These are phyloP conservation scores for Halteria grandinella DNA, from an alignment of 73 alveolate genomes.

Conservation along the genomic window DNA sequence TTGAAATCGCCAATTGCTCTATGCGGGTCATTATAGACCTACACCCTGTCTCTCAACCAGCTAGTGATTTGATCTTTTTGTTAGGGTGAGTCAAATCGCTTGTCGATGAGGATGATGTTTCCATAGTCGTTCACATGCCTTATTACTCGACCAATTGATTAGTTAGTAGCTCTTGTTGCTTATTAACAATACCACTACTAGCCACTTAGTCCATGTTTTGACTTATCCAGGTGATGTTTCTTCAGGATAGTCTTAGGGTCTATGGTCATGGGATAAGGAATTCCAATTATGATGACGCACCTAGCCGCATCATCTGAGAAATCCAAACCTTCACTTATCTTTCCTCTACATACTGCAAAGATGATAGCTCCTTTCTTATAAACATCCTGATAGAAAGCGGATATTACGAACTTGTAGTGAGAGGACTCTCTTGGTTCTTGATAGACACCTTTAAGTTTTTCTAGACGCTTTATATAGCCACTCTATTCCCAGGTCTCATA, in stretches of 20 bases:
- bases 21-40: background rate
- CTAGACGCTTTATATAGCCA: constrained; percentile 41
- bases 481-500: constrained; percentile 67
- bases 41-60: constrained; percentile 38
- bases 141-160: constrained; percentile 97
- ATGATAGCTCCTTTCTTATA: constrained; percentile 78
- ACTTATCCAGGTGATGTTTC: constrained; percentile 57
- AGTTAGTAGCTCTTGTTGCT: constrained; percentile 89
- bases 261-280: constrained; percentile 85
- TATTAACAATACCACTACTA: constrained; percentile 89
- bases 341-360: constrained; percentile 95
- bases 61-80: constrained; percentile 7
- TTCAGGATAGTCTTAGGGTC: constrained; percentile 86
- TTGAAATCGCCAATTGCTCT: background rate
- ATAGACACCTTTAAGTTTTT: constrained; percentile 54
- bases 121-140: constrained; percentile 96
- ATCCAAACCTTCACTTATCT: constrained; percentile 93
- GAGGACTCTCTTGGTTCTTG: constrained; percentile 68
- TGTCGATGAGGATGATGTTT: constrained; percentile 49
- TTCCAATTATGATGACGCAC: constrained; percentile 91
- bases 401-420: constrained; percentile 49
- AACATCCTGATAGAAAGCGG: constrained; percentile 43
- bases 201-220: constrained; percentile 71
- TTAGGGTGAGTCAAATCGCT: constrained; percentile 9
- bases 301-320: constrained; percentile 95